A percentile compares a stretch with the other conserved stretches of the same genome.
Conservation (phyloP, 768 basidiomycete genomes). For the Termitomyces bulborhizus region DNA sequence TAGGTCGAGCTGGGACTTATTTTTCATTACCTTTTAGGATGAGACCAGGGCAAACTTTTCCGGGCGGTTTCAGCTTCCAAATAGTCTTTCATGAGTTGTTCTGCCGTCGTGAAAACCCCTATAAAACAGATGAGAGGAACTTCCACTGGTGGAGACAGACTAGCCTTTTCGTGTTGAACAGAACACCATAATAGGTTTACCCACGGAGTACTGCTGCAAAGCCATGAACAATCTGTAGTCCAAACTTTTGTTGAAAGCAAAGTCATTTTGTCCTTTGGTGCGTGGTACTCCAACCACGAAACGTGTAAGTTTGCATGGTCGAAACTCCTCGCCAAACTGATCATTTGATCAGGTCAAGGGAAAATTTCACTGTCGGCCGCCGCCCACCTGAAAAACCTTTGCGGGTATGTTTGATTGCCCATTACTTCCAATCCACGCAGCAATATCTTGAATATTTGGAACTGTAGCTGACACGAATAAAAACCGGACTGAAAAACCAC, state of each 20-base stretch:
- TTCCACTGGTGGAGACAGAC: not conserved
- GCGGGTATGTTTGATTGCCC: conserved; percentile 38
- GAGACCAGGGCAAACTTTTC: conserved; percentile 61
- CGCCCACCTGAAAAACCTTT: conserved; percentile 57
- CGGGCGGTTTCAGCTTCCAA: conserved; percentile 44
- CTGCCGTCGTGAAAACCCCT: conserved; percentile 67
- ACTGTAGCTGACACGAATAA: conserved; percentile 90
- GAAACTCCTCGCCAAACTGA: conserved; percentile 90
- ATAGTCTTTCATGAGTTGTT: conserved; percentile 71
- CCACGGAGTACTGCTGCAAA: conserved; percentile 65
- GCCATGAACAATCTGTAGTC: conserved; percentile 68
- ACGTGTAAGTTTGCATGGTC: conserved; percentile 76
- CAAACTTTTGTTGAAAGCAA: conserved; percentile 63
- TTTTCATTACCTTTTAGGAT: conserved; percentile 41
- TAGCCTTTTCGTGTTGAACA: conserved; percentile 82
- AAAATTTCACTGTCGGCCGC: not conserved
- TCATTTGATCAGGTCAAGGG: not conserved
- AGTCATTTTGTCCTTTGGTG: conserved; percentile 66
- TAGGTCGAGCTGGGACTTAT: not conserved
- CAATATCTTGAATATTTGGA: conserved; percentile 89
- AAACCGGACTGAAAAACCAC: conserved; percentile 69
- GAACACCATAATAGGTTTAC: conserved; percentile 87
- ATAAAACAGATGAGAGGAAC: not conserved
- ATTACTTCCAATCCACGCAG: conserved; percentile 71
- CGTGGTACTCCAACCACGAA: conserved; percentile 69